Percentiles rank a stretch among this genome's conserved stretches.
These are phyloP conservation scores for Pyricularia sp. DNA, from an alignment of 2,329 filamentous ascomycete genomes.

Conservation along the genomic window DNA sequence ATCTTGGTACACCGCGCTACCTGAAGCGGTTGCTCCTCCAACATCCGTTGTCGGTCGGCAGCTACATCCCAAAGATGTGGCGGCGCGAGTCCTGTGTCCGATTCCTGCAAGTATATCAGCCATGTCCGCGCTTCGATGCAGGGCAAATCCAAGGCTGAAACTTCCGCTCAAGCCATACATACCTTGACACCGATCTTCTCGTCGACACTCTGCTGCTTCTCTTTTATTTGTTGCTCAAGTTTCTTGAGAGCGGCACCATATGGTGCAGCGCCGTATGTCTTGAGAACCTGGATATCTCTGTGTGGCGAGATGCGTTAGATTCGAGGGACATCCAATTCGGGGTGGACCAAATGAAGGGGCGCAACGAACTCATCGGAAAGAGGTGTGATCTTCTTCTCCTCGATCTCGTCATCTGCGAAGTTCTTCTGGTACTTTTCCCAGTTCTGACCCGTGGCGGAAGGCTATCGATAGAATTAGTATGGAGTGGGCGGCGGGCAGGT, in stretches of 20 bases:
- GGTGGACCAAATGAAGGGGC: slow-evolving; percentile 2
- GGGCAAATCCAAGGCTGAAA: background rate
- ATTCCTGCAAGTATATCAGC: slow-evolving; percentile 56
- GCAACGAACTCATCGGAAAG: slow-evolving; percentile 81
- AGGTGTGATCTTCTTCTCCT: slow-evolving; percentile 99
- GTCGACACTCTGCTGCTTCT: slow-evolving; percentile 95
- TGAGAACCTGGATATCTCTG: slow-evolving; percentile 98
- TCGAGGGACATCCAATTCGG: slow-evolving; percentile 4
- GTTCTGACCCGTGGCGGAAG: slow-evolving; percentile 83
- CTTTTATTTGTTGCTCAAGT: slow-evolving; percentile 98
- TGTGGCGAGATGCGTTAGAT: slow-evolving; percentile 18
- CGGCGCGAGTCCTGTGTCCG: slow-evolving; percentile 93
- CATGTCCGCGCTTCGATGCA: background rate
- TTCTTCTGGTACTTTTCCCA: slow-evolving; percentile 99
- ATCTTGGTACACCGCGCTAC: slow-evolving; percentile 99
- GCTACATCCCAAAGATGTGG: slow-evolving; percentile 98
- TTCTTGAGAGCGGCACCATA: slow-evolving; percentile 92
- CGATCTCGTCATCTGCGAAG: slow-evolving; percentile 91
- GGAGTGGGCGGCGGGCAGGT: background rate
- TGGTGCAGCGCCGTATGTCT: slow-evolving; percentile 95
- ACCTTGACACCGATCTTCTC: slow-evolving; percentile 93
- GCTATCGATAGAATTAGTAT: slow-evolving; percentile 46
- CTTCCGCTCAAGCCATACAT: slow-evolving; percentile 11
- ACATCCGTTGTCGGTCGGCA: slow-evolving; percentile 96
- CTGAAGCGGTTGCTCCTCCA: slow-evolving; percentile 94